Conservation (phyloP, 306 rosid species). For the Dryas alaskensis region DNA sequence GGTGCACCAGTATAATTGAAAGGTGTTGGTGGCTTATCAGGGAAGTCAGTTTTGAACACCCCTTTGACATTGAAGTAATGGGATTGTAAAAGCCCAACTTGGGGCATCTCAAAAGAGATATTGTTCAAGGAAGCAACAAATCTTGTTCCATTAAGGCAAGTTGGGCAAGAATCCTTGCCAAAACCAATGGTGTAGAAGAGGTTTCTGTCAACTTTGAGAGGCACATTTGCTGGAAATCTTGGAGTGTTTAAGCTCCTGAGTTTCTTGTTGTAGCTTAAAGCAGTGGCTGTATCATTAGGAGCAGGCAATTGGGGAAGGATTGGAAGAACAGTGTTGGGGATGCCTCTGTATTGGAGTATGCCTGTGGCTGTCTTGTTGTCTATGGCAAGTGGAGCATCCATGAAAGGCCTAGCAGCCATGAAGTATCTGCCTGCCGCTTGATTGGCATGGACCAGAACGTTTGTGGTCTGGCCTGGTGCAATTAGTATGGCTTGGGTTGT, state of each 20-base stretch:
- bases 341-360: constrained; percentile 68
- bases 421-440: constrained; percentile 61
- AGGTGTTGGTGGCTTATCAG: constrained; percentile 52
- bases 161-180: constrained; percentile 58
- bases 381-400: constrained; percentile 65
- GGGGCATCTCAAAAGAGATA: constrained; percentile 73
- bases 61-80: constrained; percentile 65
- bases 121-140: constrained; percentile 81
- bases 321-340: constrained; percentile 66
- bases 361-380: constrained; percentile 80
- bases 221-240: constrained; percentile 70
- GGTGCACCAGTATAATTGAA: constrained; percentile 81
- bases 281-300: constrained; percentile 57
- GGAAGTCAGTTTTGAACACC: constrained; percentile 71
- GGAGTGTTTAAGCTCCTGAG: constrained; percentile 58
- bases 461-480: constrained; percentile 91
- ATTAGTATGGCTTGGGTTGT: constrained; percentile 60
- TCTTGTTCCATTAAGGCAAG: constrained; percentile 69
- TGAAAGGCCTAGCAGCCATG: constrained; percentile 62
- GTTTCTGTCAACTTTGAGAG: constrained; percentile 64
- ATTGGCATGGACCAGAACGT: constrained; percentile 65
- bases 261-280: constrained; percentile 51
- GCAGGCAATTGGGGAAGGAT: constrained; percentile 58
- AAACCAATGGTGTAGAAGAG: constrained; percentile 71
- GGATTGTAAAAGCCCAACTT: constrained; percentile 76